phyloP scores from a whole-genome alignment of 192 early-diverging fungal species.

The Coemansia aciculifera region DNA sequence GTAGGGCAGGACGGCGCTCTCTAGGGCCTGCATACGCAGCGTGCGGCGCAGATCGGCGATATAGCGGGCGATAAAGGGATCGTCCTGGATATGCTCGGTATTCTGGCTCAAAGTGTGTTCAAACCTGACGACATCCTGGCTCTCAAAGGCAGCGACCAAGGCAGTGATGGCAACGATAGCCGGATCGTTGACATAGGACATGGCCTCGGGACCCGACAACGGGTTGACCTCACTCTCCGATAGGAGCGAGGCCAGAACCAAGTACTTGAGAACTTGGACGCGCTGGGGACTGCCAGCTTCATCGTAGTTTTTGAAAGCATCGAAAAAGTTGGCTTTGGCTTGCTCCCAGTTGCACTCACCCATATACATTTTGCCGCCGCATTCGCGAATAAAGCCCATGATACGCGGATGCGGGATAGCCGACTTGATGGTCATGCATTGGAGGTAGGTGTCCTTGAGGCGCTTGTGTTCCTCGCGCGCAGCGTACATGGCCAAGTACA shows the following conservation, averaged over 20 bases:
- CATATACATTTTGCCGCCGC: slow-evolving; percentile 99
- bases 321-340: slow-evolving; percentile 94
- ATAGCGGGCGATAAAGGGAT: slow-evolving; percentile 86
- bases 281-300: slow-evolving; percentile 93
- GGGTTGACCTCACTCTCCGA: slow-evolving; percentile 95
- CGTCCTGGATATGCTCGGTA: slow-evolving; percentile 76
- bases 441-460: slow-evolving; percentile 88
- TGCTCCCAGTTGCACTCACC: slow-evolving; percentile 86
- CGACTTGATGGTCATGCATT: slow-evolving; percentile 83
- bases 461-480: slow-evolving; percentile 83
- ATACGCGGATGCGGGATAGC: slow-evolving; percentile 95
- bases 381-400: slow-evolving; percentile 96
- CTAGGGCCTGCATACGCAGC: slow-evolving; percentile 88
- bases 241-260: slow-evolving; percentile 95
- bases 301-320: slow-evolving; percentile 97
- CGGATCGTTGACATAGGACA: slow-evolving; percentile 91
- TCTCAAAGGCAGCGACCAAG: slow-evolving; percentile 88
- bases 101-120: slow-evolving; percentile 80
- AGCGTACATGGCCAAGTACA: slow-evolving; percentile 97
- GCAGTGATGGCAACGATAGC: slow-evolving; percentile 93
- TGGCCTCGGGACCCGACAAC: slow-evolving; percentile 96
- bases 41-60: slow-evolving; percentile 91
- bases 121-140: slow-evolving; percentile 83
- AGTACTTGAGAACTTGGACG: slow-evolving; percentile 91
- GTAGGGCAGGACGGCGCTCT: slow-evolving; percentile 86